Evolutionary conservation across 176 grass and related monocot species (phyloP).

Genomic region (Phoenix dactylifera): DNA sequence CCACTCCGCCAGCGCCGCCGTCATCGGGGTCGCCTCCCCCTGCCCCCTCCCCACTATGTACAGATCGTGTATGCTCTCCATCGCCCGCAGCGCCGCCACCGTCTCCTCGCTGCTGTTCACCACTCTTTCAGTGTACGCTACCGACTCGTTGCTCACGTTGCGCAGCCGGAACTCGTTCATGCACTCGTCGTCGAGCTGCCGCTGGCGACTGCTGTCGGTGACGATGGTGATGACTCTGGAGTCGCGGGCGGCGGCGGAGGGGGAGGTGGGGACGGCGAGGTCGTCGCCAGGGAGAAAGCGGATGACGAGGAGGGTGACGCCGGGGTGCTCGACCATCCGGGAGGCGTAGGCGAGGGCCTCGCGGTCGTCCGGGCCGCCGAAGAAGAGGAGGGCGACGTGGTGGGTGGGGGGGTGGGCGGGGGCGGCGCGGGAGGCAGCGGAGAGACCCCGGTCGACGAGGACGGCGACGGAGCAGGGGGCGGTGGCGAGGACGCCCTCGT

Average conservation of each 20-base stretch:
- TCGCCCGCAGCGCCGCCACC: conserved; percentile 33
- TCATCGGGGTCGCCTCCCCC: conserved; percentile 30
- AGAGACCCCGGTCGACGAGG: conserved; percentile 58
- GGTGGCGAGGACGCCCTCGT: conserved; percentile 30
- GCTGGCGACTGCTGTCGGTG: no score
- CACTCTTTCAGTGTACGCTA: conserved; percentile 39
- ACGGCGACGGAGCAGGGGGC: conserved; percentile 60
- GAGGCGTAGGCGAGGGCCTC: conserved; percentile 45
- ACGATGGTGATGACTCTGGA: no score
- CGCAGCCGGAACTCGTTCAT: conserved; percentile 32
- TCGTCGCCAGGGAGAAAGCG: conserved; percentile 27
- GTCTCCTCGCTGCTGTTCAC: conserved; percentile 51
- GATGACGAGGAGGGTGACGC: conserved; percentile 34
- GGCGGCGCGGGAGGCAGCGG: not conserved
- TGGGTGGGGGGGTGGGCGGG: not conserved
- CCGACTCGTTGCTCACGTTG: conserved; percentile 2
- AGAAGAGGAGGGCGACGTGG: conserved; percentile 57
- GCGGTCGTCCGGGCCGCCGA: conserved; percentile 61
- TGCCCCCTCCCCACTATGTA: conserved; percentile 51
- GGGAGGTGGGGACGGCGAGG: no score
- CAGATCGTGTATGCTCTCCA: conserved; percentile 46
- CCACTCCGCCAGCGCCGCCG: conserved; percentile 59
- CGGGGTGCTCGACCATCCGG: conserved; percentile 52
- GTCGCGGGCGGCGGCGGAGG: no score
- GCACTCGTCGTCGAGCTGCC: conserved; percentile 34